Percentiles rank a stretch among this genome's conserved stretches.
Conservation (phyloP, 495 filamentous ascomycete species). For the Penicillium coprophilum region DNA sequence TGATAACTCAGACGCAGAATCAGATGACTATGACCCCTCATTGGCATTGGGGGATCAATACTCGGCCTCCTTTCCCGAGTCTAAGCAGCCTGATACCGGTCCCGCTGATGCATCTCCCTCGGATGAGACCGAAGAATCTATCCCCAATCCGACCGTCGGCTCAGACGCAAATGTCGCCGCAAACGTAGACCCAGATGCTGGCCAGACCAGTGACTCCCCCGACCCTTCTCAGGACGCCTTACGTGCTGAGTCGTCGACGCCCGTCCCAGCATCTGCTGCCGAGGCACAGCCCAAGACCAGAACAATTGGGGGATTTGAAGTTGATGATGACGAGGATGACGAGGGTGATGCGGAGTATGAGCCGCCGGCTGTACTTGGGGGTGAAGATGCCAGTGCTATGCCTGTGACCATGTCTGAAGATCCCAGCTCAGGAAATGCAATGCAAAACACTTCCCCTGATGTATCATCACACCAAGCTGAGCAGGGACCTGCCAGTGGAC, state of each 20-base stretch:
- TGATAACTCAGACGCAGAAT: slow-evolving; percentile 52
- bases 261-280: slow-evolving; percentile 35
- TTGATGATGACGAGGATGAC: slow-evolving; percentile 54
- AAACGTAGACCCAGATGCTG: slow-evolving; percentile 29
- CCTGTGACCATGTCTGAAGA: slow-evolving; percentile 46
- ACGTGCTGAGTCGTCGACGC: slow-evolving; percentile 40
- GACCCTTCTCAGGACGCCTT: slow-evolving; percentile 39
- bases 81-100: slow-evolving; percentile 28
- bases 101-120: slow-evolving; percentile 22
- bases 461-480: slow-evolving; percentile 56
- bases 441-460: slow-evolving; percentile 59
- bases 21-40: slow-evolving; percentile 58
- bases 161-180: slow-evolving; percentile 27
- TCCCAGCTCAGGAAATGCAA: slow-evolving; percentile 57
- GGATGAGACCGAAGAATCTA: slow-evolving; percentile 16
- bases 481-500: slow-evolving; percentile 53
- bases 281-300: slow-evolving; percentile 56
- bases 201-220: slow-evolving; percentile 26
- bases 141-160: slow-evolving; percentile 23
- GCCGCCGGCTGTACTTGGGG: slow-evolving; percentile 51
- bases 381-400: slow-evolving; percentile 49
- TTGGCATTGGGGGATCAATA: slow-evolving; percentile 47
- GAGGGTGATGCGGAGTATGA: slow-evolving; percentile 58
- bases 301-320: slow-evolving; percentile 77
- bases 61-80: slow-evolving; percentile 30